Percentiles rank a stretch among this genome's conserved stretches.
These are phyloP conservation scores for Calonectria leucothoes DNA, from an alignment of 2,329 filamentous ascomycete species.

Conservation along the genomic window DNA sequence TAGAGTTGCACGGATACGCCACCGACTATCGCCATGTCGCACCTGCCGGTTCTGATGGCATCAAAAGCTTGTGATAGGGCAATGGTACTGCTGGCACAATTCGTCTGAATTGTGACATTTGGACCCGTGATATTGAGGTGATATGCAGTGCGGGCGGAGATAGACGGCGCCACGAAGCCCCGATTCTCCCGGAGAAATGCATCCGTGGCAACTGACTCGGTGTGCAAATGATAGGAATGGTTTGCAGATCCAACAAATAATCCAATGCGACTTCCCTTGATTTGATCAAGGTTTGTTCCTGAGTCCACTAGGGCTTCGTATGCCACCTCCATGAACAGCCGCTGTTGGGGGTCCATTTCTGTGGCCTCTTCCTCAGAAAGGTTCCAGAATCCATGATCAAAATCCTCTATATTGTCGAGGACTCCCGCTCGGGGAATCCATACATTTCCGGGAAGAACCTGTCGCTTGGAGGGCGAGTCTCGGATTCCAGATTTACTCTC, in stretches of 20 bases:
- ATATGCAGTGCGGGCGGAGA: background rate
- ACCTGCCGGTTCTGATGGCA: background rate
- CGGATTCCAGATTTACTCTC: background rate
- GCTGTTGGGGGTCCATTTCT: background rate
- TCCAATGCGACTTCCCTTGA: background rate
- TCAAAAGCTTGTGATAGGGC: background rate
- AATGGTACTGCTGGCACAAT: background rate
- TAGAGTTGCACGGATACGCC: background rate
- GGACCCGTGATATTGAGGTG: background rate
- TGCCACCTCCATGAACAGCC: background rate
- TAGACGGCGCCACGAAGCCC: background rate
- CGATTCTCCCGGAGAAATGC: background rate
- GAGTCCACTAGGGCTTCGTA: background rate
- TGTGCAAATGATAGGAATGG: background rate
- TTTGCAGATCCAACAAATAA: background rate
- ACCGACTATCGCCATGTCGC: background rate
- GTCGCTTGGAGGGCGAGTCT: background rate
- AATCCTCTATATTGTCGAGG: background rate
- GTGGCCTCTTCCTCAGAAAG: background rate
- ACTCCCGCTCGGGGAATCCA: background rate
- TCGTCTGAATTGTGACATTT: background rate
- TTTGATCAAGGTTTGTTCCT: background rate
- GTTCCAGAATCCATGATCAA: background rate
- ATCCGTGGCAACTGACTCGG: background rate
- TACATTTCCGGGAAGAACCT: background rate